These are phyloP conservation scores for Annona squamosa DNA, from an alignment of 164 flowering plant species.

Conservation along the genomic window DNA sequence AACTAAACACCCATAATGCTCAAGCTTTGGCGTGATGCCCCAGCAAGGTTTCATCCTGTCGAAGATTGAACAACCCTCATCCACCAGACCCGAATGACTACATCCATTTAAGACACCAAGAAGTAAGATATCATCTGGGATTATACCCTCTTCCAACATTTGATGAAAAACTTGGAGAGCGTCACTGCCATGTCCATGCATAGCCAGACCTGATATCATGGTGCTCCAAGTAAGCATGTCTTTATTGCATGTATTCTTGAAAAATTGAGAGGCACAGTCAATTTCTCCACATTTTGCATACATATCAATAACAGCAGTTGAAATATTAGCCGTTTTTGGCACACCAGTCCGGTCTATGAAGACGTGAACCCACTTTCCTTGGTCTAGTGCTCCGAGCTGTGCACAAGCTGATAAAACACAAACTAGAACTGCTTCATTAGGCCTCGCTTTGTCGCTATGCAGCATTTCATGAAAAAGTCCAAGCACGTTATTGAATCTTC, in stretches of 20 bases:
- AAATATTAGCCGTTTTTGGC: conserved; percentile 23
- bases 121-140: conserved; percentile 20
- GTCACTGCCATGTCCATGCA: conserved; percentile 21
- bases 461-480: conserved; percentile 33
- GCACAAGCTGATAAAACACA: conserved; percentile 57
- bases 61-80: conserved; percentile 16
- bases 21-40: conserved; percentile 17
- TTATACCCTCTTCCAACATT: conserved; percentile 16
- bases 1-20: conserved; percentile 26
- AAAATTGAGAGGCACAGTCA: conserved; percentile 16
- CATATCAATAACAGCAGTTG: conserved; percentile 44
- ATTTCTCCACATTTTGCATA: conserved; percentile 26
- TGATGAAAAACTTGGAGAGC: conserved; percentile 18
- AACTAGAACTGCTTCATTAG: conserved; percentile 52
- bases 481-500: conserved; percentile 36
- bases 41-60: conserved; percentile 16
- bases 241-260: conserved; percentile 12
- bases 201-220: conserved; percentile 25
- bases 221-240: conserved; percentile 22
- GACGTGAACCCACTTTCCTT: conserved; percentile 40
- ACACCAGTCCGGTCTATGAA: conserved; percentile 29
- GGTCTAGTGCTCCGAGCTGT: conserved; percentile 50
- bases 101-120: conserved; percentile 25
- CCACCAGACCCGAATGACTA: conserved; percentile 25
- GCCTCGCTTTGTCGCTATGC: conserved; percentile 19